Evolutionary conservation across 352 stramenopile genomes (phyloP), one percentile per base, ranked within the genome.

Genomic region (Globisporangium cylindrosporum): DNA sequence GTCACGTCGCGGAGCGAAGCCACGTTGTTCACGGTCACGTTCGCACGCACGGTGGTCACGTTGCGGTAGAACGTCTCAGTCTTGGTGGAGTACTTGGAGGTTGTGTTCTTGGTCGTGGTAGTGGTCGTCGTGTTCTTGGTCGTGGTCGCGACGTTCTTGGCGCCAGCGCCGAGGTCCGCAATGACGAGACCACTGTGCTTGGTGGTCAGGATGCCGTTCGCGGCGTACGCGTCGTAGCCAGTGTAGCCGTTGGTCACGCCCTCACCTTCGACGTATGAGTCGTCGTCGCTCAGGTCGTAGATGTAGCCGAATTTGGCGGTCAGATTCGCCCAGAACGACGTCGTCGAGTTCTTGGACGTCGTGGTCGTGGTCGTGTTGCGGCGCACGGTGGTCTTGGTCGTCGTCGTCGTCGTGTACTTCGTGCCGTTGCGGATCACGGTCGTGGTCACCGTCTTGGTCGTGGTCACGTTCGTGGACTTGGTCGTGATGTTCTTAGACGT

Each of bases 171-270:
- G 68, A 76, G 77, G 73, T 84, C 80, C 46, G 73, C 74, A 55
- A 75, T 73, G 8, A 86, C 41, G 46, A 86, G 75, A 29, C 79
- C 76, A 60, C 79, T 82, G 73, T 84, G 79, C 69, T 84, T 86
- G 70, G 76, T 86, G 46, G 79, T 86, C 60, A 82, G 69, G 22
- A 71, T 72, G 25, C 73, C 75, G 64, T 69, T 70, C 25, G 65
- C 69, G 20, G 58, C 48, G 69, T 84, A 84, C 43, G 67, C 67
- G 25, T 66, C 75, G 71, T 84, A 86, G n/a, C 71, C 79, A 38
- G 68, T 73, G 73, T 86, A 86, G 41, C 79, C 79, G 64, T 82
- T 84, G 18, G 75, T 75, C 32, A 86, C 68, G 9, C 73, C 58
- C 3, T 73, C 73, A 65, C 79, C 79, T 18, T 81, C 76, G 0